Evolutionary conservation across 768 basidiomycete species (phyloP).

Genomic region (Hericium rajendrae): DNA sequence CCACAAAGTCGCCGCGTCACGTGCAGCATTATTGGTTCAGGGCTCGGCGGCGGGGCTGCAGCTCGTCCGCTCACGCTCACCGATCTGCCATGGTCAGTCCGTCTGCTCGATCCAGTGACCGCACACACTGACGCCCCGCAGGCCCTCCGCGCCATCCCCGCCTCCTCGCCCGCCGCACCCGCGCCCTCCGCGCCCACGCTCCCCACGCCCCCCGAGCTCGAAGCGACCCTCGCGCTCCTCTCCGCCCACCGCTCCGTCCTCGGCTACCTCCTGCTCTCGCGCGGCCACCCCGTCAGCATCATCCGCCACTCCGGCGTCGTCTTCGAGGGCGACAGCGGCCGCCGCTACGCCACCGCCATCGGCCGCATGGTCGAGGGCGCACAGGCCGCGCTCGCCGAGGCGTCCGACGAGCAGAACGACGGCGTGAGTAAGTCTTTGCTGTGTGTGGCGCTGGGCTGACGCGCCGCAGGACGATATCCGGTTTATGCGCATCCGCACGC

Average conservation of each 20-base stretch:
- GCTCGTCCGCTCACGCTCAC: neutral
- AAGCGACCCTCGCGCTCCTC: conserved; percentile 65
- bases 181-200: conserved; percentile 10
- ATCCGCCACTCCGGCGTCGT: conserved; percentile 79
- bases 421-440: conserved; percentile 36
- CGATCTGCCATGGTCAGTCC: neutral
- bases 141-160: conserved; percentile 1
- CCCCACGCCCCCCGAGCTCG: conserved; percentile 66
- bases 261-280: conserved; percentile 77
- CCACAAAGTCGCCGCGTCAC: neutral
- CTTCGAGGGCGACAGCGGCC: conserved; percentile 79
- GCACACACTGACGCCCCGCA: neutral
- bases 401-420: conserved; percentile 53
- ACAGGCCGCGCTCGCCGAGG: conserved; percentile 69
- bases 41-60: neutral
- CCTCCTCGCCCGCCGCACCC: conserved; percentile 16
- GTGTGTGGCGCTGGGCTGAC: neutral
- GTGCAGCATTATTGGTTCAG: neutral
- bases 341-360: conserved; percentile 63
- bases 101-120: too few species aligned
- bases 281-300: conserved; percentile 64
- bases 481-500: conserved; percentile 87
- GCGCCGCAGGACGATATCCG: conserved; percentile 65
- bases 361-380: conserved; percentile 72
- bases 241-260: conserved; percentile 78